These are phyloP conservation scores for Parachlorella kessleri DNA, from an alignment of 139 green algal species.

Conservation along the genomic window DNA sequence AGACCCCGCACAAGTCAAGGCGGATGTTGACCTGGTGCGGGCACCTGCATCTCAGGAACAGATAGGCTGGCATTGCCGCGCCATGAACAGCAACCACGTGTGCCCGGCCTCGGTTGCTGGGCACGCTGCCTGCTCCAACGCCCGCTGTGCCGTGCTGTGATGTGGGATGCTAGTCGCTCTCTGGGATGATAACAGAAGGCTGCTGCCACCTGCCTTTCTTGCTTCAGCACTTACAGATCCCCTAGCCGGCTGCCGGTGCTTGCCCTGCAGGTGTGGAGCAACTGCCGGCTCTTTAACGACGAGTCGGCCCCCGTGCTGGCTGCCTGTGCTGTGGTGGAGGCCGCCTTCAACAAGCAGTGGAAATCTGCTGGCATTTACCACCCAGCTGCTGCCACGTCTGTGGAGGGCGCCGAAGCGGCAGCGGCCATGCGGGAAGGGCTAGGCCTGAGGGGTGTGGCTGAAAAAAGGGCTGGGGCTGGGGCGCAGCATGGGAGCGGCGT, in stretches of 20 bases:
- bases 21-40: slow-evolving; percentile 21
- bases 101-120: too few relatives aligned
- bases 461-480: not conserved
- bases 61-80: too few relatives aligned
- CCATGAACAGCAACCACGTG: too few relatives aligned
- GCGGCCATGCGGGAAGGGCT: too few relatives aligned
- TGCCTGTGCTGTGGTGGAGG: not conserved
- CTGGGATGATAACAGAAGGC: too few relatives aligned
- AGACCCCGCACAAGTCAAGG: slow-evolving; percentile 8
- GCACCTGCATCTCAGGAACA: too few relatives aligned
- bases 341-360: slow-evolving; percentile 17
- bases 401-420: not conserved
- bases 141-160: too few relatives aligned
- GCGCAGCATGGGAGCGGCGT: not conserved
- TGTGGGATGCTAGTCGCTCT: too few relatives aligned
- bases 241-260: not conserved
- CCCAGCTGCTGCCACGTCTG: not conserved
- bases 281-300: slow-evolving; percentile 45
- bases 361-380: not conserved
- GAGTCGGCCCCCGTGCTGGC: slow-evolving; percentile 16
- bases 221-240: too few relatives aligned
- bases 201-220: too few relatives aligned
- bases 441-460: too few relatives aligned
- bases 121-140: too few relatives aligned
- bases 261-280: slow-evolving; percentile 35